Conservation (phyloP, 345 rosid genomes). For the Gossypium herbaceum region DNA sequence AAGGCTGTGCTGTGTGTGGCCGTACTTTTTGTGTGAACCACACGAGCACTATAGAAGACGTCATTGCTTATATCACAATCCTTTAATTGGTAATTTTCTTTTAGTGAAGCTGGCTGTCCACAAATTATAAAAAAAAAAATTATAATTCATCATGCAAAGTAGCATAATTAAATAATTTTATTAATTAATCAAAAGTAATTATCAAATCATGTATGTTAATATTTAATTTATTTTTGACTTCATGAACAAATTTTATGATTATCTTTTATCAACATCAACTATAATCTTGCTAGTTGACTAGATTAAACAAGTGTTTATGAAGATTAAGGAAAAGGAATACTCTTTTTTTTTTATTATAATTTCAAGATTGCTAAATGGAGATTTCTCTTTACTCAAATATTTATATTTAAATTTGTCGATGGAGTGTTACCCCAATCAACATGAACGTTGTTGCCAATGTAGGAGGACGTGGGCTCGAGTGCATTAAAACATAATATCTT, state of each 20-base stretch:
- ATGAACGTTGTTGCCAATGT: no score
- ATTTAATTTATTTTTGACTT: background rate
- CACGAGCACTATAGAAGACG: background rate
- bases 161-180: background rate
- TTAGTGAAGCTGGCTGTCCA: background rate
- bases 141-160: background rate
- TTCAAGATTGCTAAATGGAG: no score
- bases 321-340: no score
- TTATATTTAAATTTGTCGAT: no score
- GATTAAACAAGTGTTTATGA: no score
- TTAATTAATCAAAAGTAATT: background rate
- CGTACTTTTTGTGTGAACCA: background rate
- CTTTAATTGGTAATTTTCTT: no score
- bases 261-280: no score
- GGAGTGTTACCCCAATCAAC: fast-evolving
- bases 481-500: fast-evolving
- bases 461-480: fast-evolving
- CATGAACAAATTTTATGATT: background rate
- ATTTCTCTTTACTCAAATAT: no score
- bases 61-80: conserved; percentile 24
- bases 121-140: background rate
- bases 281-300: no score
- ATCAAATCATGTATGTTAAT: background rate
- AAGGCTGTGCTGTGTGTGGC: background rate
- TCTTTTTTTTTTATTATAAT: no score